Percentiles rank a stretch among this genome's conserved stretches.
These are phyloP conservation scores for Yamadazyma sp. DNA, from an alignment of 805 yeast genomes.

Conservation along the genomic window DNA sequence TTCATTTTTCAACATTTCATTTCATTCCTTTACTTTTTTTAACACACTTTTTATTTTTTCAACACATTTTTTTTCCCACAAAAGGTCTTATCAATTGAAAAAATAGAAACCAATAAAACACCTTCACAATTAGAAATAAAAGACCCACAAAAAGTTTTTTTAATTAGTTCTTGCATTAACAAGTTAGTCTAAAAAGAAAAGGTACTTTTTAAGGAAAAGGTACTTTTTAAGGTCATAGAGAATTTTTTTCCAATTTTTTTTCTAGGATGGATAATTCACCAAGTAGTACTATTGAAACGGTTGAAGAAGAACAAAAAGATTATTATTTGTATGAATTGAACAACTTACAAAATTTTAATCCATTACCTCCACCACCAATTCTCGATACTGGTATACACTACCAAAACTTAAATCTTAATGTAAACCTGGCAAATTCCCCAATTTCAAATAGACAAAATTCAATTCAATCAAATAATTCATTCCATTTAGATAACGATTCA, in stretches of 20 bases:
- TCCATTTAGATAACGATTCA: constrained; percentile 11
- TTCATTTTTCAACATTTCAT: not conserved
- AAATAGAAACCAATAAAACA: too few relatives aligned
- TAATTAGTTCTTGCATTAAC: too few relatives aligned
- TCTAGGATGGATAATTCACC: constrained; percentile 12
- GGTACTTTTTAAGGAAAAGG: too few relatives aligned
- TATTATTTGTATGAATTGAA: not conserved
- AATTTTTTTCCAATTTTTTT: too few relatives aligned
- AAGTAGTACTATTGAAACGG: constrained; percentile 13
- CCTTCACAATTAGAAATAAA: too few relatives aligned
- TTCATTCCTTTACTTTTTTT: not conserved
- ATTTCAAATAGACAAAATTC: constrained; percentile 12
- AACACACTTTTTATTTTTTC: too few relatives aligned
- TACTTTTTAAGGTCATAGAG: too few relatives aligned
- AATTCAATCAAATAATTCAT: constrained; percentile 12
- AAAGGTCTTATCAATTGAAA: too few relatives aligned
- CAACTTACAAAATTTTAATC: constrained; percentile 11
- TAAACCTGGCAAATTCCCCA: not conserved
- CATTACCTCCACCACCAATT: constrained; percentile 22
- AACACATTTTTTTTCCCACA: too few relatives aligned
- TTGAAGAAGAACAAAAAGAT: constrained; percentile 11
- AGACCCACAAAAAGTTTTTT: too few relatives aligned
- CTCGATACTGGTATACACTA: constrained; percentile 5
- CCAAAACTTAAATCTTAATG: not conserved
- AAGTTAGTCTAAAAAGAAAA: too few relatives aligned